A percentile compares a stretch with the other conserved stretches of the same genome.
Conservation (phyloP, 2,329 filamentous ascomycete species). For the Xylariaceae sp. region DNA sequence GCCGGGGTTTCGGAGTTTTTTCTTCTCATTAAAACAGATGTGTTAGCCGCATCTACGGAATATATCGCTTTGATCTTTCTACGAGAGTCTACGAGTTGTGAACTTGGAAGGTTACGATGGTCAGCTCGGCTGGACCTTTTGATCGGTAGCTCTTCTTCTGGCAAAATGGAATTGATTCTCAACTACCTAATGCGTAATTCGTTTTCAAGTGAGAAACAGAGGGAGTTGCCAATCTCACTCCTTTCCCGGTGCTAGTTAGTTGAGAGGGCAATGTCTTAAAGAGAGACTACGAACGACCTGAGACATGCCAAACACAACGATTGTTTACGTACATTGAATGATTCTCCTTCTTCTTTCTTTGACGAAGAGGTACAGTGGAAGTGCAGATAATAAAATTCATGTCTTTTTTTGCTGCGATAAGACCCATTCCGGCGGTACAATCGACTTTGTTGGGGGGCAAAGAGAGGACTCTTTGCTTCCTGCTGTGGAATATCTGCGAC, state of each 20-base stretch:
- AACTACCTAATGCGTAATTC: not conserved
- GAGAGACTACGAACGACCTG: conserved; percentile 6
- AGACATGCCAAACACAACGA: conserved; percentile 18
- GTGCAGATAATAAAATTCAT: no score
- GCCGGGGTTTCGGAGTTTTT: conserved; percentile 21
- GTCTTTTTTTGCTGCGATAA: not conserved
- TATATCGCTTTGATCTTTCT: not conserved
- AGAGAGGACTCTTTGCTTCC: not conserved
- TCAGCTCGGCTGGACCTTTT: no score
- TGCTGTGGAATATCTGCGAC: not conserved
- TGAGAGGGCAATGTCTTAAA: not conserved
- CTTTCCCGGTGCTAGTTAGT: not conserved
- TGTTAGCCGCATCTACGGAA: not conserved
- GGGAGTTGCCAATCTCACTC: not conserved
- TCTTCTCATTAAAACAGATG: conserved; percentile 5
- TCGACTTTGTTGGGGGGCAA: conserved; percentile 10
- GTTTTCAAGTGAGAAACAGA: not conserved
- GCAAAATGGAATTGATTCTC: conserved; percentile 1
- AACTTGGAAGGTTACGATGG: no score
- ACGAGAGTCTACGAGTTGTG: not conserved
- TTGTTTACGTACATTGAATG: not conserved
- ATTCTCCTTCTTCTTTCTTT: no score
- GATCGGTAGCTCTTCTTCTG: not conserved
- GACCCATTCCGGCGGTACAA: conserved; percentile 7
- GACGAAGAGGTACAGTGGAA: no score